phyloP scores from a whole-genome alignment of 495 filamentous ascomycete species.

The Trichoderma asperelloides region DNA sequence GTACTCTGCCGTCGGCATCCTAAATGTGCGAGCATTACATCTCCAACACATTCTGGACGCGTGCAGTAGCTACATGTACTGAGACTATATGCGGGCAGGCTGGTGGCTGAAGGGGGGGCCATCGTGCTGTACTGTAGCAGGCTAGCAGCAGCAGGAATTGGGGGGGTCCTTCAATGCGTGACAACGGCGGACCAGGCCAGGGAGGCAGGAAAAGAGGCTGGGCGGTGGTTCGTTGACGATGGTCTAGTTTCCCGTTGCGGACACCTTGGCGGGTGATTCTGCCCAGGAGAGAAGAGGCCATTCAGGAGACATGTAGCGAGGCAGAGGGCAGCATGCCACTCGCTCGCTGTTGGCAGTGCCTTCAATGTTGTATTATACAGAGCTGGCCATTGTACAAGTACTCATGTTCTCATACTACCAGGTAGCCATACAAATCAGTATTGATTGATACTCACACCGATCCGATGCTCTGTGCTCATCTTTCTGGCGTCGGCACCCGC shows the following conservation, averaged over 20 bases:
- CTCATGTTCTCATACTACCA: background rate
- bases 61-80: background rate
- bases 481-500: no score
- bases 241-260: background rate
- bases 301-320: no score
- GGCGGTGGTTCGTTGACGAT: background rate
- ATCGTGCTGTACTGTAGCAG: background rate
- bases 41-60: background rate
- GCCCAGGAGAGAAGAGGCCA: background rate
- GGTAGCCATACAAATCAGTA: background rate
- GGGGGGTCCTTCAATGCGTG: background rate
- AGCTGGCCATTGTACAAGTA: background rate
- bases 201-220: background rate
- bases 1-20: no score
- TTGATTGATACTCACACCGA: background rate
- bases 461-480: no score
- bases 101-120: background rate
- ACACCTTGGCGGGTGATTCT: background rate
- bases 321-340: no score
- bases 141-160: conserved; percentile 4
- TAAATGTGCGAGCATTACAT: background rate
- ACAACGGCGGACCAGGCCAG: conserved; percentile 6
- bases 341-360: no score
- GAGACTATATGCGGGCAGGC: background rate
- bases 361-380: no score